Evolutionary conservation across 1,284 basidiomycete genomes (phyloP), one percentile per base, ranked within the genome.

Genomic region (Ganoderma sinense): DNA sequence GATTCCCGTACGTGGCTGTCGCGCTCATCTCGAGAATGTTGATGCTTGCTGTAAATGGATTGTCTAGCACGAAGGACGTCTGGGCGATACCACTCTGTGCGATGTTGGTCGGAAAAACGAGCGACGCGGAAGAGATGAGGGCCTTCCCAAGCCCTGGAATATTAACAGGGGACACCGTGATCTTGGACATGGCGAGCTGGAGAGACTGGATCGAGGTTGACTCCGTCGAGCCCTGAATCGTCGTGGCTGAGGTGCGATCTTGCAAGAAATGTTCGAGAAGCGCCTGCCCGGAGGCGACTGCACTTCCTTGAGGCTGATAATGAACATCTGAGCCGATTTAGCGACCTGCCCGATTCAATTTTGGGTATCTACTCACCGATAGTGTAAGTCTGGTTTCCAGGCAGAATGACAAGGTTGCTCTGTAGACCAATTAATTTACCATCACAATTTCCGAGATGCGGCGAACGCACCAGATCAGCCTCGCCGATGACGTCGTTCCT

Each of bases 21-120:
- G 91, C 88, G 11, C 81, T 82, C n/a, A 94, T 81, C 67, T 82
- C 79, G 40, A 91, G 77, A 23, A 94, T 78, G 77, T 91, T 93
- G 79, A 94, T 89, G 75, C 88, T 89, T 14, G 93, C 92, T 0
- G 91, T 93, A 81, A 94, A 94, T 2, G 93, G 92, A 75, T 94
- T 95, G 14, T 82, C 82, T 58, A 94, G 82, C 1, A 81, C 82
- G 75, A 93, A 91, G 0, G 86, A 81, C 4, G 87, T 82, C 33
- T 83, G 81, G 2, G 90, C 90, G 40, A 90, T 78, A 13, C 88
- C 89, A 0, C 87, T 91, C 69, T 84, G 80, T 11, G 85, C 86
- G 61, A 92, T 89, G 70, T 92, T 80, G 8, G 80, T 80, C 2
- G 90, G 90, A 80, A 92, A 90, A 39, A 82, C 80, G 48, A 92